A percentile compares a stretch with the other conserved stretches of the same genome.
These are phyloP conservation scores for Cutaneotrichosporon sp. DNA, from an alignment of 1,284 basidiomycete genomes.

Conservation along the genomic window DNA sequence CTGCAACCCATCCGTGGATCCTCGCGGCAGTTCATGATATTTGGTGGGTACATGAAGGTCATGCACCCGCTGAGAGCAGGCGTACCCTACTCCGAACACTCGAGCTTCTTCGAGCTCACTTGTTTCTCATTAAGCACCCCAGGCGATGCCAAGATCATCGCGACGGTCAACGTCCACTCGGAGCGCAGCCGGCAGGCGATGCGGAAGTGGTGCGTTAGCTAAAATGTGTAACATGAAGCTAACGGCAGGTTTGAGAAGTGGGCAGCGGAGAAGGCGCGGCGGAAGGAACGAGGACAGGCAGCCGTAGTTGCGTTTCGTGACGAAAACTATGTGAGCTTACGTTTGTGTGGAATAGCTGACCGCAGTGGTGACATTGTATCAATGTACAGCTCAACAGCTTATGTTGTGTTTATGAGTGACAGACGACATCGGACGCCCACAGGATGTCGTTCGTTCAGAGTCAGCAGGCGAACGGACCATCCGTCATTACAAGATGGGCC, in stretches of 20 bases:
- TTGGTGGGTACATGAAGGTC: conserved; percentile 54
- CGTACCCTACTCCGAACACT: conserved; percentile 95
- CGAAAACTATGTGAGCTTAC: conserved; percentile 48
- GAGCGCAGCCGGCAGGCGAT: conserved; percentile 73
- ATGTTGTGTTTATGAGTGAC: too few relatives aligned
- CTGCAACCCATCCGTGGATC: conserved; percentile 72
- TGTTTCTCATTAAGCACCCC: conserved; percentile 87
- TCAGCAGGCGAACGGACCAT: too few relatives aligned
- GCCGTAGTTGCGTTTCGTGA: conserved; percentile 61
- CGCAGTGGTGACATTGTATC: conserved; percentile 13
- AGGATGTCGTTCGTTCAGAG: too few relatives aligned
- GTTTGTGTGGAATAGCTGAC: neutral
- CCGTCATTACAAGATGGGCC: too few relatives aligned
- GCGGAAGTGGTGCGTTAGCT: conserved; percentile 59
- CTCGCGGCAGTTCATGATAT: conserved; percentile 67
- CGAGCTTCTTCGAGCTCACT: conserved; percentile 88
- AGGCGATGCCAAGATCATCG: conserved; percentile 74
- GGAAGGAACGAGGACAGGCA: conserved; percentile 55
- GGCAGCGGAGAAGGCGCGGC: conserved; percentile 73
- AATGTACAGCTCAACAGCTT: neutral
- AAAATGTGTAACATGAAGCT: neutral
- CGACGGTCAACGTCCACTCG: conserved; percentile 90
- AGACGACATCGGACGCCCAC: too few relatives aligned
- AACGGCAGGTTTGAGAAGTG: conserved; percentile 70
- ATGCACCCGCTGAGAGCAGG: conserved; percentile 45